Percentiles rank a stretch among this genome's conserved stretches.
phyloP scores from a whole-genome alignment of 495 filamentous ascomycete genomes.

The Trichoderma erinaceum region DNA sequence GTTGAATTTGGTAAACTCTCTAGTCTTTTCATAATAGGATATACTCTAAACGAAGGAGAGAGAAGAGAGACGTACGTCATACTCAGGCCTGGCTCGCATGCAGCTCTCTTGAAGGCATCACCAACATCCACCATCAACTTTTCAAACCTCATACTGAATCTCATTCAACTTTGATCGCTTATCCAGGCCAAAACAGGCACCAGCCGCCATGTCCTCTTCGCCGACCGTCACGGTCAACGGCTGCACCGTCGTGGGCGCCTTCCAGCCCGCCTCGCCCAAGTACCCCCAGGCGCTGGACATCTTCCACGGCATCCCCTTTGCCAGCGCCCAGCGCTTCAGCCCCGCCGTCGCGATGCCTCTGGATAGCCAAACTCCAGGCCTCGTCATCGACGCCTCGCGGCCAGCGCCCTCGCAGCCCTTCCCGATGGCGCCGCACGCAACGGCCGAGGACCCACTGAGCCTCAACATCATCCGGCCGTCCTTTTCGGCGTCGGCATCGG shows the following conservation, averaged over 20 bases:
- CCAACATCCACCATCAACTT: no score
- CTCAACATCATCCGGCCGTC: conserved; percentile 42
- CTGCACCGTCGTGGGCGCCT: conserved; percentile 13
- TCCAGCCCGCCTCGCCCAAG: conserved; percentile 1
- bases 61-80: no score
- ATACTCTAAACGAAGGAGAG: no score
- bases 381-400: conserved; percentile 29
- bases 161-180: background rate
- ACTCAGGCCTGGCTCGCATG: no score
- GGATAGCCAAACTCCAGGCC: conserved; percentile 19
- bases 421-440: conserved; percentile 18
- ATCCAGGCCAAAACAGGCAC: background rate
- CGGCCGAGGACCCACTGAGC: conserved; percentile 48
- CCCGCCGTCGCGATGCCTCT: conserved; percentile 38
- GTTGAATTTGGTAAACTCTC: no score
- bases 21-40: no score
- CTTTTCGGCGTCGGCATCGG: conserved; percentile 26
- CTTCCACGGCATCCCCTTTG: conserved; percentile 59
- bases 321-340: conserved; percentile 50
- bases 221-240: conserved; percentile 11
- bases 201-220: background rate
- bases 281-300: conserved; percentile 45
- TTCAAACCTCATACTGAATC: no score
- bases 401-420: conserved; percentile 27
- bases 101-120: no score